Conservation (phyloP, 805 yeast genomes). For the Candida dajiaensis region DNA sequence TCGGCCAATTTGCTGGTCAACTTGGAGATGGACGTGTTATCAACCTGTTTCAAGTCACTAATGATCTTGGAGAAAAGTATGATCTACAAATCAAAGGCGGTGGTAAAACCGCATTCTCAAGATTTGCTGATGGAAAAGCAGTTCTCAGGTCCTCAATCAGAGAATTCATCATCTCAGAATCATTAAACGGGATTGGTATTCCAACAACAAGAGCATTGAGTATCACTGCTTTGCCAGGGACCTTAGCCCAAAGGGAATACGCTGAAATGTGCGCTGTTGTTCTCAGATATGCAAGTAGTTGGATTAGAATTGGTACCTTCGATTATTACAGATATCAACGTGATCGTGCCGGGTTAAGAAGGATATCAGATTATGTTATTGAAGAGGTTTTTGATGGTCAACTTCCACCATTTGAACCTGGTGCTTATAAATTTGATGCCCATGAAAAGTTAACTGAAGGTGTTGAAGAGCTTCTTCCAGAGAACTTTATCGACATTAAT, state of each 20-base stretch:
- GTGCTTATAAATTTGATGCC: conserved; percentile 16
- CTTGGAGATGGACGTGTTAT: conserved; percentile 93
- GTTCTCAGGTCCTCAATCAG: conserved; percentile 82
- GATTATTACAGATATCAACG: conserved; percentile 74
- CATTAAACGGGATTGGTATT: conserved; percentile 71
- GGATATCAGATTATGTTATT: conserved; percentile 68
- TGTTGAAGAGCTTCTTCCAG: conserved; percentile 18
- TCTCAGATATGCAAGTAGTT: conserved; percentile 73
- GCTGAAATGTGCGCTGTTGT: conserved; percentile 84
- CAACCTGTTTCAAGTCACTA: conserved; percentile 64
- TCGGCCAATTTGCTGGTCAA: conserved; percentile 96
- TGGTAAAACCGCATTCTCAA: conserved; percentile 84
- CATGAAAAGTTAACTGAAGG: conserved; percentile 20
- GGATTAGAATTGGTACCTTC: conserved; percentile 87
- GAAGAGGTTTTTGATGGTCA: conserved; percentile 45
- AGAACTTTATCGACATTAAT: conserved; percentile 22
- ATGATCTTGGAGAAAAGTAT: conserved; percentile 28
- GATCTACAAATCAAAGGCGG: conserved; percentile 88
- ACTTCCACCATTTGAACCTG: conserved; percentile 25
- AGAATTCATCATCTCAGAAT: conserved; percentile 82
- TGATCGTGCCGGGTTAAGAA: conserved; percentile 55
- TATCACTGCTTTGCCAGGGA: conserved; percentile 64
- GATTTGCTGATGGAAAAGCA: conserved; percentile 97
- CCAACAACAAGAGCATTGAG: conserved; percentile 85
- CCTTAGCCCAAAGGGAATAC: conserved; percentile 65